These are phyloP conservation scores for Eucalyptus sp. DNA, from an alignment of 345 rosid genomes.

Conservation along the genomic window DNA sequence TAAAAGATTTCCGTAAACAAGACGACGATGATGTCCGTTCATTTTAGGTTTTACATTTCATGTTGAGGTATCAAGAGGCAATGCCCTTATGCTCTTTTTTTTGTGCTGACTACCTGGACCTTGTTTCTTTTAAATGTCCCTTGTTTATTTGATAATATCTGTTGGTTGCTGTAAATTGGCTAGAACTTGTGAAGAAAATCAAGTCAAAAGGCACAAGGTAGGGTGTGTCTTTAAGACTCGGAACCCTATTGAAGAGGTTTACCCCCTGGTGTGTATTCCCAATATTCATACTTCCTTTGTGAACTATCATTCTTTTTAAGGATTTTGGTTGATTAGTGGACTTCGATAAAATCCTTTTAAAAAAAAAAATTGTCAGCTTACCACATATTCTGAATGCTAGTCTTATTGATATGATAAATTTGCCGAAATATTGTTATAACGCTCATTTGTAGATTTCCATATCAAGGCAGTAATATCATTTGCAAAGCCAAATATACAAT, in stretches of 20 bases:
- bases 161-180: constrained; percentile 56
- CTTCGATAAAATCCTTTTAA: neutral
- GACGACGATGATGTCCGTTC: too few relatives aligned
- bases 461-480: too few relatives aligned
- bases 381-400: neutral
- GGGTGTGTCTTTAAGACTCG: constrained; percentile 71
- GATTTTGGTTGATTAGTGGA: neutral
- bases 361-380: neutral
- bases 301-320: neutral
- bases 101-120: neutral
- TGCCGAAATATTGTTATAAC: too few relatives aligned
- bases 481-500: too few relatives aligned
- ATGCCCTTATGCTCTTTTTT: neutral
- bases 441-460: too few relatives aligned
- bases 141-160: neutral
- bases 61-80: constrained; percentile 69
- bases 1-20: neutral
- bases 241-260: constrained; percentile 76
- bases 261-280: constrained; percentile 48
- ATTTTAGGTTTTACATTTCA: constrained; percentile 96
- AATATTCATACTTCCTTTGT: neutral
- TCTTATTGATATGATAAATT: too few relatives aligned
- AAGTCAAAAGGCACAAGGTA: constrained; percentile 82
- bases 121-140: neutral
- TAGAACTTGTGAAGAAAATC: constrained; percentile 49